Evolutionary conservation across 176 grass and related monocot species (phyloP).

Genomic region (Carex littledalei): DNA sequence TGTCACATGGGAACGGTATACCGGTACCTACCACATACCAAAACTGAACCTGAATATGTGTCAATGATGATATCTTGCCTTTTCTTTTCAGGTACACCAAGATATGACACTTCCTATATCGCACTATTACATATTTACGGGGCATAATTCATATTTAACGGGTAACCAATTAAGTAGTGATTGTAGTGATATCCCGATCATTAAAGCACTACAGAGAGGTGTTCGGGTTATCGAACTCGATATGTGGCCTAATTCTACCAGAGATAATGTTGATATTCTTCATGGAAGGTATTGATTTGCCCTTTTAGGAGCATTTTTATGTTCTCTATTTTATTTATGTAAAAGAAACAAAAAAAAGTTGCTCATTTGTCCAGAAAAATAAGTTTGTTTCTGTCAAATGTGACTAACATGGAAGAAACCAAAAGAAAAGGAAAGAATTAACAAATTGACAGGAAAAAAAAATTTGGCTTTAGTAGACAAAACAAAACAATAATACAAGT

Average conservation of each 20-base stretch:
- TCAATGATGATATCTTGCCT: not conserved
- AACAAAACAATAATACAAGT: too few species aligned
- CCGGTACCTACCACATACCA: not conserved
- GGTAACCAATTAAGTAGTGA: constrained; percentile 94
- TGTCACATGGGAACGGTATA: not conserved
- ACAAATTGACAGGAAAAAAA: not conserved
- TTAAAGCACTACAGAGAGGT: constrained; percentile 62
- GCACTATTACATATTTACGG: constrained; percentile 80
- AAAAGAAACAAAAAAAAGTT: not conserved
- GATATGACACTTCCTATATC: constrained; percentile 80
- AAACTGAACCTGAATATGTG: not conserved
- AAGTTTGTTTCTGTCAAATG: not conserved
- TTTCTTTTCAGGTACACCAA: constrained; percentile 67
- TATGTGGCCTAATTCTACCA: constrained; percentile 87
- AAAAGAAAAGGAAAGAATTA: not conserved
- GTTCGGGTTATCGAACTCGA: constrained; percentile 90
- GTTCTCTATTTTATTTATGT: not conserved
- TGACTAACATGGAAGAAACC: not conserved
- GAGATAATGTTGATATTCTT: constrained; percentile 66
- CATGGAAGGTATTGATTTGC: constrained; percentile 51
- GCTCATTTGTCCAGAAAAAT: not conserved
- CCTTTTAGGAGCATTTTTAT: not conserved
- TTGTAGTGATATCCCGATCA: constrained; percentile 81
- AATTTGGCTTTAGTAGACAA: too few species aligned
- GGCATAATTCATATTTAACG: constrained; percentile 90